Conservation (phyloP, 768 basidiomycete species). For the Russula ochroleuca region DNA sequence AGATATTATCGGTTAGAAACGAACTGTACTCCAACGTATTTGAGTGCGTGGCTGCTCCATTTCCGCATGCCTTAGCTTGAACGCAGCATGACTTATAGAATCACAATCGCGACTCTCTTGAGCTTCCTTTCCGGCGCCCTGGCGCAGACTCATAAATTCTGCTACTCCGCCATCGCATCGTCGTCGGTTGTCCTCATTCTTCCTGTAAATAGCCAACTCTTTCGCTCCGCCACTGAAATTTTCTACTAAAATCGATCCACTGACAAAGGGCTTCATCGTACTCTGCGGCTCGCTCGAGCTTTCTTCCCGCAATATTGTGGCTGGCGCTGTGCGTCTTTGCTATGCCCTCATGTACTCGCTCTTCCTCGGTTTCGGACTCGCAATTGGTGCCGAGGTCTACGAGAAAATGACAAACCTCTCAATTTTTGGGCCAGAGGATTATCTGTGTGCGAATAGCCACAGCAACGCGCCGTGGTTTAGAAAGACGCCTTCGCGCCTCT, state of each 20-base stretch:
- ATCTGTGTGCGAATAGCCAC: slow-evolving; percentile 56
- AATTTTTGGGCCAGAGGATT: slow-evolving; percentile 52
- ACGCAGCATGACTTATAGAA: slow-evolving; percentile 39
- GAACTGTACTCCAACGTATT: slow-evolving; percentile 80
- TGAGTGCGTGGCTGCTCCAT: slow-evolving; percentile 43
- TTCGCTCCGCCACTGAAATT: neutral
- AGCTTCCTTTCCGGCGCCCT: slow-evolving; percentile 77
- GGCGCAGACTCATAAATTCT: slow-evolving; percentile 62
- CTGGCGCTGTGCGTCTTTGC: slow-evolving; percentile 79
- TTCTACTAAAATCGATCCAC: neutral
- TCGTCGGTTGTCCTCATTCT: slow-evolving; percentile 76
- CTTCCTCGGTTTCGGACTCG: slow-evolving; percentile 75
- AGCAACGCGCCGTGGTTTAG: slow-evolving; percentile 68
- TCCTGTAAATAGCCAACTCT: slow-evolving; percentile 49
- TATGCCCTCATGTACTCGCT: slow-evolving; percentile 78
- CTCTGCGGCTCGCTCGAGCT: slow-evolving; percentile 73
- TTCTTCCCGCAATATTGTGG: slow-evolving; percentile 73
- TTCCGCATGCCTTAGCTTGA: slow-evolving; percentile 6
- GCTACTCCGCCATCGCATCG: slow-evolving; percentile 77
- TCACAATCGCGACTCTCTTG: slow-evolving; percentile 72
- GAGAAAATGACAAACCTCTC: slow-evolving; percentile 46
- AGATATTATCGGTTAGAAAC: slow-evolving; percentile 66
- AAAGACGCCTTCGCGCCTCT: slow-evolving; percentile 61
- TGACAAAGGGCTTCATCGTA: slow-evolving; percentile 54
- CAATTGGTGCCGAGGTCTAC: slow-evolving; percentile 72